A percentile compares a stretch with the other conserved stretches of the same genome.
These are phyloP conservation scores for Trypanosoma brucei DNA, from an alignment of 208 protist species.

Conservation along the genomic window DNA sequence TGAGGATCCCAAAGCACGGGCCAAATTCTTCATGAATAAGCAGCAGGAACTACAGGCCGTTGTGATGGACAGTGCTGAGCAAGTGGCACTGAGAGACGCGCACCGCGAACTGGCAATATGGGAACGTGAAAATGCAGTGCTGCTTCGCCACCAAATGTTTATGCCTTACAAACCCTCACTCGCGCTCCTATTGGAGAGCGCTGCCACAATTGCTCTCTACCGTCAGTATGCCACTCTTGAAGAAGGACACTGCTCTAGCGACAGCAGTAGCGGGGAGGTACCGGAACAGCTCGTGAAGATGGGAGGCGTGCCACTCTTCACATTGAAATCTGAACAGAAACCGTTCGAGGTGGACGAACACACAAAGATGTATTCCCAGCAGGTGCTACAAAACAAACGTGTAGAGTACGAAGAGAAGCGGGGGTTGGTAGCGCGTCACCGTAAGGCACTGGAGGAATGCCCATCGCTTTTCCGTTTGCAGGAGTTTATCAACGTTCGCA, in stretches of 20 bases:
- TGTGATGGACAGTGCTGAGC: constrained; percentile 54
- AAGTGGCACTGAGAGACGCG: constrained; percentile 62
- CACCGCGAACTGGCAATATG: constrained; percentile 73
- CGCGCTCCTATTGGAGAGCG: constrained; percentile 71
- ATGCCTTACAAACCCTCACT: constrained; percentile 78
- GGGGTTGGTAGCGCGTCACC: constrained; percentile 41
- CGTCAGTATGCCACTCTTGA: constrained; percentile 77
- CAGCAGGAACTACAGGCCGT: constrained; percentile 64
- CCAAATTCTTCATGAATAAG: constrained; percentile 74
- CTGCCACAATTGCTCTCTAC: constrained; percentile 76
- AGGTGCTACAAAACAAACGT: constrained; percentile 82
- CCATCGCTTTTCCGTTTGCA: constrained; percentile 44
- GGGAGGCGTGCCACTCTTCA: constrained; percentile 70
- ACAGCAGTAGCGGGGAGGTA: constrained; percentile 75
- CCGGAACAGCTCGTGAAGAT: constrained; percentile 65
- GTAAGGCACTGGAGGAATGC: constrained; percentile 49
- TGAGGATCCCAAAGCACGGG: constrained; percentile 49
- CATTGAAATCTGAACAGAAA: constrained; percentile 28
- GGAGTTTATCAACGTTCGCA: constrained; percentile 57
- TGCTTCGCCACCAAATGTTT: constrained; percentile 81
- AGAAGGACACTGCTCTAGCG: constrained; percentile 72
- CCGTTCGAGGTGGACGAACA: constrained; percentile 74
- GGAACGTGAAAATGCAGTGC: constrained; percentile 76
- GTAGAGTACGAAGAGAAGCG: constrained; percentile 84
- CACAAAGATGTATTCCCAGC: constrained; percentile 85